Conservation (phyloP, 371 early-diverging fungal genomes). For the Mucor sp. region DNA sequence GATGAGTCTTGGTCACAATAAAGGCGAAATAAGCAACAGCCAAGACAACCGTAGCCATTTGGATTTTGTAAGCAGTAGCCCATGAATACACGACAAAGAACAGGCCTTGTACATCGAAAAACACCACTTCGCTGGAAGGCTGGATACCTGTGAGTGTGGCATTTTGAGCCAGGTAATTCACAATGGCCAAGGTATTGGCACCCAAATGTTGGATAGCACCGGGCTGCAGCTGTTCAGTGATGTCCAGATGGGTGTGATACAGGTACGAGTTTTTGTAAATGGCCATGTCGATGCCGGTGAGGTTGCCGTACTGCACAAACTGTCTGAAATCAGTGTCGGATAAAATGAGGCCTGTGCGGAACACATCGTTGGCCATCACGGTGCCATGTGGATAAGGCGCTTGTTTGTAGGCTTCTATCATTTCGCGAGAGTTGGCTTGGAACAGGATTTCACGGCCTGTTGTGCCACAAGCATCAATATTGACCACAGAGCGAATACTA, state of each 20-base stretch:
- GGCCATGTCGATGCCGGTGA: slow-evolving; percentile 74
- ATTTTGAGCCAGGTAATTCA: slow-evolving; percentile 57
- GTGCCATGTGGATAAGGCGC: slow-evolving; percentile 78
- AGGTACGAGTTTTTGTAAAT: slow-evolving; percentile 72
- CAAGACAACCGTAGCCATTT: slow-evolving; percentile 34
- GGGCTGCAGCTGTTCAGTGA: slow-evolving; percentile 56
- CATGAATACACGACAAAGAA: slow-evolving; percentile 65
- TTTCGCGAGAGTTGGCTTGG: slow-evolving; percentile 72
- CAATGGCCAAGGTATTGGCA: slow-evolving; percentile 65
- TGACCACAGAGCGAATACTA: slow-evolving; percentile 69
- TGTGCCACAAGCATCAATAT: slow-evolving; percentile 77
- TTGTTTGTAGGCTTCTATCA: slow-evolving; percentile 72
- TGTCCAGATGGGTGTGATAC: slow-evolving; percentile 77
- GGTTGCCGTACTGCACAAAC: slow-evolving; percentile 71
- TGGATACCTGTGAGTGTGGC: slow-evolving; percentile 51
- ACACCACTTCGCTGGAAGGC: slow-evolving; percentile 60
- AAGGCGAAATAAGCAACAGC: slow-evolving; percentile 32
- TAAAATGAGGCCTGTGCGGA: slow-evolving; percentile 72
- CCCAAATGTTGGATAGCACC: slow-evolving; percentile 78
- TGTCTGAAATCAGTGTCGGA: slow-evolving; percentile 81
- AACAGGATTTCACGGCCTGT: slow-evolving; percentile 75
- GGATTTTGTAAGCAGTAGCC: slow-evolving; percentile 55
- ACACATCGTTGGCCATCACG: slow-evolving; percentile 78
- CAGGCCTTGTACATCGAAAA: slow-evolving; percentile 65
- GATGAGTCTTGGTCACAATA: slow-evolving; percentile 31